Evolutionary conservation across 2,329 filamentous ascomycete genomes (phyloP).

Genomic region (Venturia carpophila): DNA sequence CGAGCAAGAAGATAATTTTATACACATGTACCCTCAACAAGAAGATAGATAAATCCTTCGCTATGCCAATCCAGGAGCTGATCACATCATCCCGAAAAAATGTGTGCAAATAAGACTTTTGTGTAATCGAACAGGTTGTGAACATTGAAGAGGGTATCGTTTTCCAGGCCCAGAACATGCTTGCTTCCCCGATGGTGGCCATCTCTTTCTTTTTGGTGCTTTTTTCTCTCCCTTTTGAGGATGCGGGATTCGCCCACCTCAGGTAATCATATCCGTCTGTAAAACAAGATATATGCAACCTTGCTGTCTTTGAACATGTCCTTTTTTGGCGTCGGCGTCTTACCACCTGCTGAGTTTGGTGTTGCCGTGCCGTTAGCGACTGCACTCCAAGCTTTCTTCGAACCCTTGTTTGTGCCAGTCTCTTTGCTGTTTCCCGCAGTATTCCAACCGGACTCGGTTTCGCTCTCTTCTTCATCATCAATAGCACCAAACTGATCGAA

Average conservation of each 20-base stretch:
- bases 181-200: neutral
- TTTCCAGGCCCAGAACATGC: conserved; percentile 10
- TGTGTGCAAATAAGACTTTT: conserved; percentile 13
- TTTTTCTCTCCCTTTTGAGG: neutral
- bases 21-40: conserved; percentile 11
- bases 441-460: conserved; percentile 16
- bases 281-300: conserved; percentile 94
- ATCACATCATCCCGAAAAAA: conserved; percentile 5
- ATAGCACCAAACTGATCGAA: conserved; percentile 56
- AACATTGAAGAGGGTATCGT: conserved; percentile 4
- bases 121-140: conserved; percentile 3
- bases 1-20: conserved; percentile 9
- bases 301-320: conserved; percentile 76
- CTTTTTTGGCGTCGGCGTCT: conserved; percentile 55
- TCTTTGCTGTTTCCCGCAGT: conserved; percentile 2
- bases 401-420: neutral
- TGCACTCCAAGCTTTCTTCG: conserved; percentile 60
- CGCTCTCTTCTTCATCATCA: conserved; percentile 54
- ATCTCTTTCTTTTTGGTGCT: neutral
- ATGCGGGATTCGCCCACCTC: neutral
- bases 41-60: conserved; percentile 7
- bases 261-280: conserved; percentile 56
- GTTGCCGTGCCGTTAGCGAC: conserved; percentile 55
- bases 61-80: conserved; percentile 8
- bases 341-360: conserved; percentile 49